A percentile compares a stretch with the other conserved stretches of the same genome.
These are phyloP conservation scores for Populus simonii DNA, from an alignment of 345 rosid species.

Conservation along the genomic window DNA sequence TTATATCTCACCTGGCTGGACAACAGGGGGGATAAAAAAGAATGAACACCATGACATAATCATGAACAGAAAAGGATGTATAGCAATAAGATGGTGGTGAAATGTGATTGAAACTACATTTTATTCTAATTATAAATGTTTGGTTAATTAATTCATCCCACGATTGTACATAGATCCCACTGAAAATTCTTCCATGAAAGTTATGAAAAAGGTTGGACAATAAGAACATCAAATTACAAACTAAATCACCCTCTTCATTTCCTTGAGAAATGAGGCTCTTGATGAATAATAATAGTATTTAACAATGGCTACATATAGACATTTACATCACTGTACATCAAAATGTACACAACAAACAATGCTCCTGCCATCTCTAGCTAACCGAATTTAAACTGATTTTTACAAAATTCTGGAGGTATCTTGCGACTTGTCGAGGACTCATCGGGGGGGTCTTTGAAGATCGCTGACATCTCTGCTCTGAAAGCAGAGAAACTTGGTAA, in stretches of 20 bases:
- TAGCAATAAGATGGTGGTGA: too few relatives aligned
- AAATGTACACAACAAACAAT: slow-evolving; percentile 8
- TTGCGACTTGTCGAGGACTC: not conserved
- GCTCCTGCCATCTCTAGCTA: not conserved
- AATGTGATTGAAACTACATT: too few relatives aligned
- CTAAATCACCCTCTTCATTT: not conserved
- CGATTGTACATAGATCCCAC: too few relatives aligned
- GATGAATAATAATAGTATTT: not conserved
- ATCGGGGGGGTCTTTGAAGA: not conserved
- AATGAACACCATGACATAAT: too few relatives aligned
- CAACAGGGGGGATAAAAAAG: too few relatives aligned
- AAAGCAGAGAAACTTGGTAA: slow-evolving; percentile 3
- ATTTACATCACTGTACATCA: slow-evolving; percentile 30
- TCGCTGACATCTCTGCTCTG: slow-evolving; percentile 9
- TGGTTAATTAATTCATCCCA: too few relatives aligned
- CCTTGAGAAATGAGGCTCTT: not conserved
- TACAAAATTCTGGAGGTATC: slow-evolving; percentile 22
- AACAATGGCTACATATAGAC: slow-evolving; percentile 8
- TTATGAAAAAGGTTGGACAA: not conserved
- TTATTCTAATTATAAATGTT: too few relatives aligned
- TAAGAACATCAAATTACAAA: not conserved
- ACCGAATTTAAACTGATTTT: not conserved
- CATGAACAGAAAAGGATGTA: too few relatives aligned
- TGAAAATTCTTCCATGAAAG: too few relatives aligned
- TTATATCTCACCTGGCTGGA: too few relatives aligned